Evolutionary conservation across 2,329 filamentous ascomycete species (phyloP).

Genomic region (Fusarium newnesense): DNA sequence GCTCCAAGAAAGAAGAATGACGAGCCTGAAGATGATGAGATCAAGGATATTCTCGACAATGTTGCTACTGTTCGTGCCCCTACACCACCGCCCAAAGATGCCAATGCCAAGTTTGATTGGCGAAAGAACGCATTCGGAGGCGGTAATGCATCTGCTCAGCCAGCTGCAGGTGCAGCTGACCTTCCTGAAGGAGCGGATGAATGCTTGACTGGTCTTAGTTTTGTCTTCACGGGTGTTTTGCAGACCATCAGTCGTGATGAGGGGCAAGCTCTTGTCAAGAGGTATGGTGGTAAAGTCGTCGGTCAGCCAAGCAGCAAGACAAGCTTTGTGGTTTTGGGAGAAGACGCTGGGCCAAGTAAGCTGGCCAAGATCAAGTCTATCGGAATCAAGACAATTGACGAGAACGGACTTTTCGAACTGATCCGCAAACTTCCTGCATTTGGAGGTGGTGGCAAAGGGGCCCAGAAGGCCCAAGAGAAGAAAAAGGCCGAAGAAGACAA

Average conservation of each 20-base stretch:
- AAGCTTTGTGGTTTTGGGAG: slow-evolving; percentile 89
- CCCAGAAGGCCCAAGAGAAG: slow-evolving; percentile 86
- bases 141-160: slow-evolving; percentile 68
- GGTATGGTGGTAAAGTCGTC: slow-evolving; percentile 92
- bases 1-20: slow-evolving; percentile 73
- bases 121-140: slow-evolving; percentile 68
- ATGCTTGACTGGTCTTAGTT: slow-evolving; percentile 87
- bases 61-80: slow-evolving; percentile 87
- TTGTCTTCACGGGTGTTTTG: slow-evolving; percentile 94
- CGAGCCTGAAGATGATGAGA: slow-evolving; percentile 74
- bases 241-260: slow-evolving; percentile 85
- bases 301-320: slow-evolving; percentile 90
- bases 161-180: slow-evolving; percentile 72
- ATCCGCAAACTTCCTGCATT: slow-evolving; percentile 84
- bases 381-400: slow-evolving; percentile 91
- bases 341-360: slow-evolving; percentile 93
- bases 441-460: slow-evolving; percentile 88
- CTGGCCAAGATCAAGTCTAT: slow-evolving; percentile 83
- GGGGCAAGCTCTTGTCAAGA: slow-evolving; percentile 86
- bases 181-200: slow-evolving; percentile 87
- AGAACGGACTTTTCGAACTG: slow-evolving; percentile 88
- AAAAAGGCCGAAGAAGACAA: slow-evolving; percentile 86
- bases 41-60: slow-evolving; percentile 84
- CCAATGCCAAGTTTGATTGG: slow-evolving; percentile 83
- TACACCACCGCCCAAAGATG: slow-evolving; percentile 79